Percentiles rank a stretch among this genome's conserved stretches.
phyloP scores from a whole-genome alignment of 1,284 basidiomycete genomes.

The Lignosus rhinocerotis region DNA sequence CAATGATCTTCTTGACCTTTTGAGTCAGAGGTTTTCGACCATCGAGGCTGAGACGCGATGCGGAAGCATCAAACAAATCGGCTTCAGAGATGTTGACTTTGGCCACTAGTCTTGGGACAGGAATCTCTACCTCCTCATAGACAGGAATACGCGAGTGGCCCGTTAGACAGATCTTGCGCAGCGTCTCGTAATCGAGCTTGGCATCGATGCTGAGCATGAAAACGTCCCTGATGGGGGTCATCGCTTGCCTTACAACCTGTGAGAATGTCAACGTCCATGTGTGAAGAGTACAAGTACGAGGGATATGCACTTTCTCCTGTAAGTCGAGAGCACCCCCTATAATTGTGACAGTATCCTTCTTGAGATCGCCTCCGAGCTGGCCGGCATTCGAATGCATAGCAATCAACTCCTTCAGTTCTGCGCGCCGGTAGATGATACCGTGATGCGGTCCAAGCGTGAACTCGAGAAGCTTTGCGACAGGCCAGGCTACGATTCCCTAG shows the following conservation, averaged over 20 bases:
- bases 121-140: slow-evolving; percentile 71
- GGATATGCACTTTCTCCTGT: slow-evolving; percentile 52
- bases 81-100: slow-evolving; percentile 18
- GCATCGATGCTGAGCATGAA: slow-evolving; percentile 85
- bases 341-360: slow-evolving; percentile 73
- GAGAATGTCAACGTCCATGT: neutral
- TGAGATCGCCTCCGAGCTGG: slow-evolving; percentile 65
- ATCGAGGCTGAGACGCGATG: slow-evolving; percentile 19
- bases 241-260: slow-evolving; percentile 48
- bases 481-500: slow-evolving; percentile 80
- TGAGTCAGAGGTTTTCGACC: slow-evolving; percentile 32
- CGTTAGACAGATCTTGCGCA: slow-evolving; percentile 73
- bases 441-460: slow-evolving; percentile 62
- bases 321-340: slow-evolving; percentile 75
- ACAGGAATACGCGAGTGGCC: slow-evolving; percentile 81
- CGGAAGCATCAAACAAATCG: slow-evolving; percentile 13
- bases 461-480: slow-evolving; percentile 72
- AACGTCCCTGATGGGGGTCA: slow-evolving; percentile 80
- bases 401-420: slow-evolving; percentile 72
- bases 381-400: slow-evolving; percentile 64
- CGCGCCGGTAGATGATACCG: slow-evolving; percentile 58
- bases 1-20: slow-evolving; percentile 76
- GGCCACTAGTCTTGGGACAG: slow-evolving; percentile 38
- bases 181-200: slow-evolving; percentile 75
- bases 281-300: slow-evolving; percentile 33